Conservation (phyloP, 805 yeast species). For the Candida maris region DNA sequence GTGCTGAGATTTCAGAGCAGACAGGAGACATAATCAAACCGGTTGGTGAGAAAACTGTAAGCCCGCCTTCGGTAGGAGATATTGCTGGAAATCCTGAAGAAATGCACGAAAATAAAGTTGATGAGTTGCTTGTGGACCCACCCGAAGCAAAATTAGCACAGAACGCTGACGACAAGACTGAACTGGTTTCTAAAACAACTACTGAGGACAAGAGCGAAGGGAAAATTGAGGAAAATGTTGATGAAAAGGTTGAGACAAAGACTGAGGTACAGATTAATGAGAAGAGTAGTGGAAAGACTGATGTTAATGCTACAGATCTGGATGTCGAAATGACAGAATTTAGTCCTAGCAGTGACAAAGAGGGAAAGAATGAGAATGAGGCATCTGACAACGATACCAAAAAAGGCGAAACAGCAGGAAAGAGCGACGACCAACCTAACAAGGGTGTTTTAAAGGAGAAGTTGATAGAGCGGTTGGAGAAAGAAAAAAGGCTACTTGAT, state of each 20-base stretch:
- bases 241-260: neutral
- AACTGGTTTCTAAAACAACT: no score
- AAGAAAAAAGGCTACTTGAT: slow-evolving; percentile 12
- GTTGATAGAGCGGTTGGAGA: slow-evolving; percentile 14
- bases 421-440: no score
- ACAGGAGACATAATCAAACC: no score
- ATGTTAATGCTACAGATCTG: neutral
- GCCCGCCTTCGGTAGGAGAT: no score
- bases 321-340: neutral
- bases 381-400: neutral
- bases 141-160: neutral
- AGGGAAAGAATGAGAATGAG: neutral
- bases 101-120: neutral
- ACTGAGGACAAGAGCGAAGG: no score
- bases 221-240: neutral
- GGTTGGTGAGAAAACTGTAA: no score
- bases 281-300: neutral
- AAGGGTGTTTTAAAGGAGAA: no score
- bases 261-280: no score
- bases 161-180: neutral
- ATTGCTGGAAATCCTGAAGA: no score
- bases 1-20: slow-evolving; percentile 2
- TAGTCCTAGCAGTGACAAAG: neutral
- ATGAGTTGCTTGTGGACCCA: neutral
- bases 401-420: neutral